Evolutionary conservation across 345 rosid genomes (phyloP), one percentile per base, ranked within the genome.

Genomic region (Leavenworthia alabamica): DNA sequence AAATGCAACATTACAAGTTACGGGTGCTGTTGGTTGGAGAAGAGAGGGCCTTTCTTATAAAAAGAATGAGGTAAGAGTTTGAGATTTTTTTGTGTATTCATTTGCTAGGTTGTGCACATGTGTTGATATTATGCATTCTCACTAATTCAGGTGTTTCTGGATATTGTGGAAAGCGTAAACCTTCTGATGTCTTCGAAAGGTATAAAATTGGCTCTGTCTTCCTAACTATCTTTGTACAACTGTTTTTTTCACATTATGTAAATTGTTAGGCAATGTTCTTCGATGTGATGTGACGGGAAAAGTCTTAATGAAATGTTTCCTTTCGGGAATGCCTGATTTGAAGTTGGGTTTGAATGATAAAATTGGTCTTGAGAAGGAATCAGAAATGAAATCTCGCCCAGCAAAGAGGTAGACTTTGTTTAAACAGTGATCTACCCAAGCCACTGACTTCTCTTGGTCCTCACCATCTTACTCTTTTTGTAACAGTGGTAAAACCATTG

Each of bases 21-120:
- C 22, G 22, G 22, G 22, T 20, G 96, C 98, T 56, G 96, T 92
- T 71, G 98, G 98, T 56, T 92, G 97, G 97, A 81, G 97, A 56
- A 86, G 98, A 73, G 98, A 89, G 79, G 98, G 98, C 98, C 86
- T 20, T 71, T 75, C 54, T 74, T 86, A 92, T 71, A 93, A 92
- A 71, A 89, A 93, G 81, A 89, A 92, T 73, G 96, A 92, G 22
- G 22, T 20, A 20, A 79, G 27, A 11, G 8, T 60, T 62, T 62
- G 20, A 48, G 9, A n/a, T n/a, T n/a, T n/a, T n/a, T 20, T 20
- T 20, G 22, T 20, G 22, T 20, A 20, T 20, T 1, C 22, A 20
- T 20, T n/a, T n/a, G n/a, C n/a, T n/a, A n/a, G n/a, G n/a, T n/a
- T n/a, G n/a, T n/a, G n/a, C n/a, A n/a, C n/a, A n/a, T n/a, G n/a